Base-by-base conservation (phyloP, 345 rosid species). In the Salix suchowensis region DNA sequence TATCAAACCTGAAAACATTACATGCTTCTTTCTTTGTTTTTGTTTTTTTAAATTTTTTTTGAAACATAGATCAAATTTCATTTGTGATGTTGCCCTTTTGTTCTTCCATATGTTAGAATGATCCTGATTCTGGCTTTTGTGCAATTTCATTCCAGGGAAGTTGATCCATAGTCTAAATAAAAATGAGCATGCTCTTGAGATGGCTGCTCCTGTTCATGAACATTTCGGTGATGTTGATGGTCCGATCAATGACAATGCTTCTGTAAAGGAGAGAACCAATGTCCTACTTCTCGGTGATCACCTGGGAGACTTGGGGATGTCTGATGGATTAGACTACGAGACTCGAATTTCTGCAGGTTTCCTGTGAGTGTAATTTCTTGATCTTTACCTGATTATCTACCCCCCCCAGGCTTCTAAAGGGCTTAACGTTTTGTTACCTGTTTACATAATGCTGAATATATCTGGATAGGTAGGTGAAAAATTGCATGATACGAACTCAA, bases 281-380 rank as follows among this genome's bases (percentile, higher is more conserved):
- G 94, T 94, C 72, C 83, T 91, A 78, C 98, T 94, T 80, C 87
- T 94, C 39, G 97, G 97, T 73, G 98, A 94, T 86, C 97, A 88
- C 76, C 78, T 88, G 34, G 97, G 97, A 32, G 98, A 94, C 81
- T 81, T 94, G 69, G 82, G 93, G 72, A 92, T 94, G 98, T 91
- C 96, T 67, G 92, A 94, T 84, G 98, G 98, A 70, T 83, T 92
- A 84, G 86, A 82, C 74, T 92, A 92, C 74, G 90, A 91, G 68
- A 85, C 85, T 74, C 90, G 93, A 68, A 86, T 94, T 68, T 92
- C 94, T 67, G 83, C 87, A 68, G 98, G 97, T 28, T 94, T 94
- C 83, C 82, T 91, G 98, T 92, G 76, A 89, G 97, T 89, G 61
- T 36, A 64, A 62, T 46, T 54, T 21, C 46, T 77, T 32, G 28